Base-by-base conservation (phyloP, 2,329 filamentous ascomycete genomes). In the Colletotrichum kahawae region DNA sequence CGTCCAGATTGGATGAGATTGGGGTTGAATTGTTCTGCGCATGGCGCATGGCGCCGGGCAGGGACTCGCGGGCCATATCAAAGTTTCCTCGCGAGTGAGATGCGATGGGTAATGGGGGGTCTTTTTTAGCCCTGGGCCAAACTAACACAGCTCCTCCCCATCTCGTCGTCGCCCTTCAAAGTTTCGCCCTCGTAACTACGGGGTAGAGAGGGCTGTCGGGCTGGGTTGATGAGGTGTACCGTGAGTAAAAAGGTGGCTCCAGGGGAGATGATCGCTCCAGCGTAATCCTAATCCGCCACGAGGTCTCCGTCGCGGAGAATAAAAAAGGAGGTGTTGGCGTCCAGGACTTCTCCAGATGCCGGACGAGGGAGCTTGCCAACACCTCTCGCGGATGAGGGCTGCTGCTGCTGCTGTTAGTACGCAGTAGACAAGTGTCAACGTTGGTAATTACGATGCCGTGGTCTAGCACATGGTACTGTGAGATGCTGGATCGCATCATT, bases 211-310 rank as follows among this genome's bases (percentile, higher is more conserved):
- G 14, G 60, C 18, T 21, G 59, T 21, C 34, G 59, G 31, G 33
- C n/a, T 34, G 33, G 59, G 43, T 21, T 21, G 43, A 51, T 51
- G 10, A 51, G 43, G 43, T 51, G n/a, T 21, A 27, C 34, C 27
- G 36, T 66, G n/a, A 24, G 63, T 66, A 14, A 24, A n/a, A 14
- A 16, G 18, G 59, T 65, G 71, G 71, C 48, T 51, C 67, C 67
- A 65, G 67, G 67, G 48, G 60, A 71, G 71, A 71, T 71, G 71
- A 74, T 60, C 51, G 71, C 54, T 71, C 60, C 67, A 60, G 59
- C 59, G 34, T 54, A 67, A 67, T 67, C 43, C 64, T 24, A 70
- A 65, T 38, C 68, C 62, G 56, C 43, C 31, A 74, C 14, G 62
- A 34, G 48, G 27, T 63, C 33, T 57, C 63, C 72, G 56, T 65